Conservation (phyloP, 768 basidiomycete species). For the Scleroderma bovista region DNA sequence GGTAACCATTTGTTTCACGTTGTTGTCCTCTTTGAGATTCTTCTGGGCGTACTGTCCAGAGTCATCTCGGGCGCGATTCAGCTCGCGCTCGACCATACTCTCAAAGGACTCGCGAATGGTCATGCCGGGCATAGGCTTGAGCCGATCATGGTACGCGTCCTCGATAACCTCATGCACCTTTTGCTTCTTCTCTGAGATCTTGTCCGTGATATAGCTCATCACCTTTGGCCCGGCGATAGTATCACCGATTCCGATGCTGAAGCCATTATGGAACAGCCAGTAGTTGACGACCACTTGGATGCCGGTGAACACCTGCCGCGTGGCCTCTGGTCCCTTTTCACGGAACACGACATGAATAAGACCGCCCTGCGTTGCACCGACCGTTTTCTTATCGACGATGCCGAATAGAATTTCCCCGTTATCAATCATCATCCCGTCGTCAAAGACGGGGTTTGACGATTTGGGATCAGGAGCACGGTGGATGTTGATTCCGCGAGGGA, state of each 20-base stretch:
- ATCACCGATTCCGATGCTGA: slow-evolving; percentile 98
- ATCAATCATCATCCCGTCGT: slow-evolving; percentile 94
- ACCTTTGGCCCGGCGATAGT: slow-evolving; percentile 90
- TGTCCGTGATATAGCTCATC: slow-evolving; percentile 80
- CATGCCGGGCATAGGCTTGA: slow-evolving; percentile 95
- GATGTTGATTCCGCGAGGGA: slow-evolving; percentile 95
- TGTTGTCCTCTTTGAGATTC: slow-evolving; percentile 97
- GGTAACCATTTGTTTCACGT: slow-evolving; percentile 99
- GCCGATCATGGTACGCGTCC: slow-evolving; percentile 76
- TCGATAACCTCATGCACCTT: slow-evolving; percentile 77
- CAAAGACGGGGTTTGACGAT: slow-evolving; percentile 75
- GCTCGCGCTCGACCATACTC: slow-evolving; percentile 80
- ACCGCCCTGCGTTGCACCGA: slow-evolving; percentile 91
- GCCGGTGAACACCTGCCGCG: slow-evolving; percentile 86
- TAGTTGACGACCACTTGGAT: slow-evolving; percentile 95
- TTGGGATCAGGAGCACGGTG: slow-evolving; percentile 75
- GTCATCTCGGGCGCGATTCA: slow-evolving; percentile 92
- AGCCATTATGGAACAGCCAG: slow-evolving; percentile 98
- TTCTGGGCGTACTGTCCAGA: slow-evolving; percentile 97
- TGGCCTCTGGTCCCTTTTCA: slow-evolving; percentile 92
- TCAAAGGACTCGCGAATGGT: slow-evolving; percentile 99
- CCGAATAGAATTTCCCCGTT: slow-evolving; percentile 95
- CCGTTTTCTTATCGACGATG: slow-evolving; percentile 98
- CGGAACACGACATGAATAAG: slow-evolving; percentile 95
- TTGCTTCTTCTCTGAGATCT: slow-evolving; percentile 75